These are phyloP conservation scores for Benincasa hispida DNA, from an alignment of 306 rosid genomes.

Conservation along the genomic window DNA sequence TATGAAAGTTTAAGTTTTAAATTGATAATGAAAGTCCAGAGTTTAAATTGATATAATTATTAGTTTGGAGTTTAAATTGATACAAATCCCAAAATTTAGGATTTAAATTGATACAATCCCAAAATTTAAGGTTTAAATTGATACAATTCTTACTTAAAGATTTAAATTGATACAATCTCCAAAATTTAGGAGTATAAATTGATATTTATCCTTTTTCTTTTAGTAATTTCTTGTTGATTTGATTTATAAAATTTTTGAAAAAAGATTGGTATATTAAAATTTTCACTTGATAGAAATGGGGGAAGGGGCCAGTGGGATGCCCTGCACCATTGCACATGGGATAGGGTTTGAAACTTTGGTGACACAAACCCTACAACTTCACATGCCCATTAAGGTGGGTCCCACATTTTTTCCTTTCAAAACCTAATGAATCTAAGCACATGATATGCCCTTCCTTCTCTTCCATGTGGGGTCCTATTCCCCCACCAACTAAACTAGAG, in stretches of 20 bases:
- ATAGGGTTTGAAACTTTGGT: conserved; percentile 56
- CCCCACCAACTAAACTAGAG: neutral
- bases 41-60: too few relatives aligned
- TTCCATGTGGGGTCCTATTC: conserved; percentile 25
- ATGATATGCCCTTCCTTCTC: conserved; percentile 29
- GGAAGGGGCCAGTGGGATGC: conserved; percentile 46
- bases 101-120: too few relatives aligned
- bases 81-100: too few relatives aligned
- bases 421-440: conserved; percentile 41
- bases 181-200: too few relatives aligned
- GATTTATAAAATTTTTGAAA: neutral
- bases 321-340: conserved; percentile 89
- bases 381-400: conserved; percentile 46
- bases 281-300: neutral
- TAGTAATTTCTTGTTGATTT: neutral
- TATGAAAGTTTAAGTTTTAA: too few relatives aligned
- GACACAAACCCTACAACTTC: conserved; percentile 49
- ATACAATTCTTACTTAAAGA: too few relatives aligned
- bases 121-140: too few relatives aligned
- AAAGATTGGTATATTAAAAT: neutral
- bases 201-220: too few relatives aligned
- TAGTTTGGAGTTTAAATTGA: too few relatives aligned
- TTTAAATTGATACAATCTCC: too few relatives aligned
- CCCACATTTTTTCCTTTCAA: conserved; percentile 3
- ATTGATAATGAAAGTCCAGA: too few relatives aligned